These are phyloP conservation scores for Arachis monticola DNA, from an alignment of 331 rosid genomes.

Conservation along the genomic window DNA sequence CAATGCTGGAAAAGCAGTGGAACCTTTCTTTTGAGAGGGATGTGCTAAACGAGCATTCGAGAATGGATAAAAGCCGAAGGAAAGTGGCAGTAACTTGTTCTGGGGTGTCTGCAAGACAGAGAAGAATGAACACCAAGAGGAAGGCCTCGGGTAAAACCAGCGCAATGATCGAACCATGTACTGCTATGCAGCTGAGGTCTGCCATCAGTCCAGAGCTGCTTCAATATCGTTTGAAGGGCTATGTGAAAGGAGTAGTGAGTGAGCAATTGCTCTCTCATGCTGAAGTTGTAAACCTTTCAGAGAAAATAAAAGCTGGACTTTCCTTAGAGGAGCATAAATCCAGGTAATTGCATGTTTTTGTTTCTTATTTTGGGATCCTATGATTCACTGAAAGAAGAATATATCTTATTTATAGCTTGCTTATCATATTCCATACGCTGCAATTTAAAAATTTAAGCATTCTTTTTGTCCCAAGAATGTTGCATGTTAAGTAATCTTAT, in stretches of 20 bases:
- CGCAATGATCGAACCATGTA: conserved; percentile 46
- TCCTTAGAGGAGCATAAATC: conserved; percentile 74
- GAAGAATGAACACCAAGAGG: conserved; percentile 72
- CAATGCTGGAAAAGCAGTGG: conserved; percentile 98
- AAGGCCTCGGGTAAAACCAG: conserved; percentile 43
- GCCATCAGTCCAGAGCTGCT: conserved; percentile 59
- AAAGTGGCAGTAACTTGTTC: conserved; percentile 77
- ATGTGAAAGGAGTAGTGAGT: conserved; percentile 71
- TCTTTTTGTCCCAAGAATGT: neutral
- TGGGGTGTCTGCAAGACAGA: conserved; percentile 94
- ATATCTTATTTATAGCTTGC: neutral
- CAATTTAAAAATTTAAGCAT: neutral
- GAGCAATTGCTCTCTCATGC: conserved; percentile 86
- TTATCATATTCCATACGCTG: neutral
- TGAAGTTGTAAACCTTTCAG: conserved; percentile 78
- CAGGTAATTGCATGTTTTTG: conserved; percentile 55
- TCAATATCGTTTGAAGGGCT: conserved; percentile 68
- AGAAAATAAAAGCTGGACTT: conserved; percentile 81
- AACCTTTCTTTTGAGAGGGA: conserved; percentile 74
- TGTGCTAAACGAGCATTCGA: conserved; percentile 39
- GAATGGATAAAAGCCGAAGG: conserved; percentile 37
- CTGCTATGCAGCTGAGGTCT: conserved; percentile 51
- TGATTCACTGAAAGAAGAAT: conserved; percentile 12
- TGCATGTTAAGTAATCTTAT: conserved; percentile 7
- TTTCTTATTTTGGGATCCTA: neutral